Conservation (phyloP, 148 eudicot species). For the Limonium bicolor region DNA sequence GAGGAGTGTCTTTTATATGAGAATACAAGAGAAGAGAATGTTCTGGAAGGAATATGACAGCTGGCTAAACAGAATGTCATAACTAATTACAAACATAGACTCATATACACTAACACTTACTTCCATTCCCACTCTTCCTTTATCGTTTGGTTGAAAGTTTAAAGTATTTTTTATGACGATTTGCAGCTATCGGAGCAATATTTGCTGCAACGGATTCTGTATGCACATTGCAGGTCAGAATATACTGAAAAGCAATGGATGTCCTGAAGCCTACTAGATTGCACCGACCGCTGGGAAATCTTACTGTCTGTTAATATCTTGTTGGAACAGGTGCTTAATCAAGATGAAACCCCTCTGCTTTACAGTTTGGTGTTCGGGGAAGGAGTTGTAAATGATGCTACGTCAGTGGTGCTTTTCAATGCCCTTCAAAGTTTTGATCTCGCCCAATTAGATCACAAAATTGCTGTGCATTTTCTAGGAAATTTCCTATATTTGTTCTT, state of each 20-base stretch:
- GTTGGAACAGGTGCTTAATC: constrained; percentile 62
- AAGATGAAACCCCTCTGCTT: constrained; percentile 65
- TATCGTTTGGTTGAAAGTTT: neutral
- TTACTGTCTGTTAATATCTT: too few species aligned
- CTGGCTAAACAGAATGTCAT: too few species aligned
- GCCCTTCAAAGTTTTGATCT: constrained; percentile 54
- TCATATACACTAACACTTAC: too few species aligned
- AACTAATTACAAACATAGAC: too few species aligned
- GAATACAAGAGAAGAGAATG: too few species aligned
- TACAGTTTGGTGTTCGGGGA: constrained; percentile 86
- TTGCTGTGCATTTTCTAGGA: constrained; percentile 31
- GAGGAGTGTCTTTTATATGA: too few species aligned
- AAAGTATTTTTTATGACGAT: neutral
- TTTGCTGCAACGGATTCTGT: constrained; percentile 89
- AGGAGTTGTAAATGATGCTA: constrained; percentile 89
- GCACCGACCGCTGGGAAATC: too few species aligned
- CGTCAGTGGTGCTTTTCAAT: constrained; percentile 75
- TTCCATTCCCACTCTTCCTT: too few species aligned
- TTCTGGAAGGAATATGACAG: too few species aligned
- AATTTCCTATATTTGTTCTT: constrained; percentile 39
- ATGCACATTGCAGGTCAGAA: constrained; percentile 72
- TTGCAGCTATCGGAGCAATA: constrained; percentile 74
- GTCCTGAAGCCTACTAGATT: too few species aligned
- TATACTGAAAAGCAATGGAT: neutral
- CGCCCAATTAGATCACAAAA: constrained; percentile 20